A percentile compares a stretch with the other conserved stretches of the same genome.
Evolutionary conservation across 108 stramenopile species (phyloP).

Genomic region (Nannochloropsis salina): DNA sequence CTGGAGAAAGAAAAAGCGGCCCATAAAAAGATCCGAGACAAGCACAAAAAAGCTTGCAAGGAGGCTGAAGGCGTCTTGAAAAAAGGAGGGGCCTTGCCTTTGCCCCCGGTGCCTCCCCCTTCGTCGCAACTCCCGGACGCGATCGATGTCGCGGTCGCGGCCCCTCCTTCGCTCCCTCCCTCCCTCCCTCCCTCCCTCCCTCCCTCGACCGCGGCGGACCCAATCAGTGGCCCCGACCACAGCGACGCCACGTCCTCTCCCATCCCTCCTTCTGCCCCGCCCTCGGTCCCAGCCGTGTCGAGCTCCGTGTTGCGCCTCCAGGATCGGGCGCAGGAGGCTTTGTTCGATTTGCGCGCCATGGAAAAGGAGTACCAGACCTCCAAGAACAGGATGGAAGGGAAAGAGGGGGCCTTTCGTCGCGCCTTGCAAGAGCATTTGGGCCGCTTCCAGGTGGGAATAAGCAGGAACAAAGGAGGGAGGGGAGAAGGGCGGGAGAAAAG

Average conservation of each 20-base stretch:
- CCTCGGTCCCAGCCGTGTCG: neutral
- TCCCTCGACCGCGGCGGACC: neutral
- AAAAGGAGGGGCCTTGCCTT: neutral
- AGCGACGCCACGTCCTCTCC: neutral
- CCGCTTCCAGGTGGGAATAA: neutral
- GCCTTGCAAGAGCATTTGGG: conserved; percentile 2
- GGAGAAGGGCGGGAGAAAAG: neutral
- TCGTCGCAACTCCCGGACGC: neutral
- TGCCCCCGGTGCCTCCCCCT: neutral
- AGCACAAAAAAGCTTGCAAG: neutral
- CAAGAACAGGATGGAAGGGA: neutral
- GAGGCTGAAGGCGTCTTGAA: neutral
- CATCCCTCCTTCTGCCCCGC: neutral
- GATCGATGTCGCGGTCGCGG: neutral
- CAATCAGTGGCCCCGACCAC: neutral
- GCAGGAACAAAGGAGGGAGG: neutral
- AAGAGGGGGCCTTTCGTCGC: neutral
- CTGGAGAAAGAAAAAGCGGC: neutral
- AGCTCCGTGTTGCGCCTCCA: neutral
- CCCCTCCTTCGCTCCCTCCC: neutral
- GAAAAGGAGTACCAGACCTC: conserved; percentile 3
- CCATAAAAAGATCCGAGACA: neutral
- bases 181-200: conserved; percentile 15
- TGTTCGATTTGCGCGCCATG: neutral
- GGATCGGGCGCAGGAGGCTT: neutral